A percentile compares a stretch with the other conserved stretches of the same genome.
Evolutionary conservation across 176 grass and related monocot species (phyloP).

Genomic region (Pontederia crassipes): DNA sequence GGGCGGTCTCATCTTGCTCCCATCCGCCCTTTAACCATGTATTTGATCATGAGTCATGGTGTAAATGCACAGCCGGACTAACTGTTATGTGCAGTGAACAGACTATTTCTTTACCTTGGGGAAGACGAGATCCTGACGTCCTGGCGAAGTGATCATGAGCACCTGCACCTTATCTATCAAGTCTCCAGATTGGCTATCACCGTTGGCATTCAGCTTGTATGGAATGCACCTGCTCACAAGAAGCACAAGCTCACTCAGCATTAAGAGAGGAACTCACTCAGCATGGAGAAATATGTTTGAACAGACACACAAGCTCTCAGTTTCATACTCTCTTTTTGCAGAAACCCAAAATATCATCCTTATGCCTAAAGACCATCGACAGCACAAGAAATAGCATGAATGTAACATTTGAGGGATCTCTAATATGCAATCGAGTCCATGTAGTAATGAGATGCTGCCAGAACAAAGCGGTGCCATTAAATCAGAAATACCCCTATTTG

Average conservation of each 20-base stretch:
- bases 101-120: conserved; percentile 41
- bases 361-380: too few species aligned
- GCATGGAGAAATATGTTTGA: too few species aligned
- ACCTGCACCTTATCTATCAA: conserved; percentile 37
- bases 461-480: too few species aligned
- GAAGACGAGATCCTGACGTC: conserved; percentile 65
- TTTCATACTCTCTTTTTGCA: too few species aligned
- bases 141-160: conserved; percentile 77
- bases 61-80: not conserved
- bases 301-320: too few species aligned
- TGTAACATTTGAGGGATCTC: too few species aligned
- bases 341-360: too few species aligned
- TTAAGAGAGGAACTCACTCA: not conserved
- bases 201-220: conserved; percentile 47
- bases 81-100: not conserved
- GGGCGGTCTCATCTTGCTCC: conserved; percentile 76
- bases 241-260: not conserved
- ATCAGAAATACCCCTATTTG: too few species aligned
- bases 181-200: conserved; percentile 16
- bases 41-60: too few species aligned
- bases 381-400: too few species aligned
- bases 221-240: conserved; percentile 47
- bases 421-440: too few species aligned
- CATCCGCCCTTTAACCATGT: conserved; percentile 51
- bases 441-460: too few species aligned